Percentiles rank a stretch among this genome's conserved stretches.
Evolutionary conservation across 306 rosid genomes (phyloP).

Genomic region (Quercus parvula): DNA sequence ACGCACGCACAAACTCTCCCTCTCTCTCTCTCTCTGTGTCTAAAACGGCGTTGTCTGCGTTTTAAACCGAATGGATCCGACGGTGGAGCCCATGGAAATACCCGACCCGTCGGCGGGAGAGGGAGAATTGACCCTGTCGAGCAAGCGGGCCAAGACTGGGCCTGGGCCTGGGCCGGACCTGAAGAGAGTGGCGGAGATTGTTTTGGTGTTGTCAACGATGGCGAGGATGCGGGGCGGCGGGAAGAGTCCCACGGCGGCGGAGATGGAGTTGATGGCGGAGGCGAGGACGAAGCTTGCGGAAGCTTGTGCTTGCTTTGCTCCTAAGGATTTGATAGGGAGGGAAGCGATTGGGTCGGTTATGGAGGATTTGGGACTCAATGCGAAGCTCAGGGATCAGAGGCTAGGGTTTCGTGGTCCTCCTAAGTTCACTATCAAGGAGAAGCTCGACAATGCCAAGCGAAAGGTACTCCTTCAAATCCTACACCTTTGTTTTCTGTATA

Average conservation of each 20-base stretch:
- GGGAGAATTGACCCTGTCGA: slow-evolving; percentile 21
- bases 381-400: slow-evolving; percentile 61
- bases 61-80: slow-evolving; percentile 34
- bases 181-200: slow-evolving; percentile 91
- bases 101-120: slow-evolving; percentile 12
- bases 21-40: slow-evolving; percentile 16
- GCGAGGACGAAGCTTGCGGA: slow-evolving; percentile 65
- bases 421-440: slow-evolving; percentile 70
- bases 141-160: slow-evolving; percentile 55
- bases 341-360: slow-evolving; percentile 72
- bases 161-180: slow-evolving; percentile 20
- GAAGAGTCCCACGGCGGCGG: slow-evolving; percentile 58
- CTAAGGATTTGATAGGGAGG: slow-evolving; percentile 65
- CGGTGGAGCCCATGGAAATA: slow-evolving; percentile 2
- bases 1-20: background rate
- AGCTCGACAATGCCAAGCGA: slow-evolving; percentile 50
- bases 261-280: slow-evolving; percentile 73
- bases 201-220: slow-evolving; percentile 78
- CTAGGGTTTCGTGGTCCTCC: slow-evolving; percentile 75
- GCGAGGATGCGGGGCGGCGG: slow-evolving; percentile 69
- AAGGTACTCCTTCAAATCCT: slow-evolving; percentile 48
- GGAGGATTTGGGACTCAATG: slow-evolving; percentile 82
- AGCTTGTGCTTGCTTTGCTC: slow-evolving; percentile 70
- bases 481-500: background rate
- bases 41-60: slow-evolving; percentile 11